Base-by-base conservation (phyloP, 2,329 filamentous ascomycete genomes). In the Magnaporthiopsis incrustans region DNA sequence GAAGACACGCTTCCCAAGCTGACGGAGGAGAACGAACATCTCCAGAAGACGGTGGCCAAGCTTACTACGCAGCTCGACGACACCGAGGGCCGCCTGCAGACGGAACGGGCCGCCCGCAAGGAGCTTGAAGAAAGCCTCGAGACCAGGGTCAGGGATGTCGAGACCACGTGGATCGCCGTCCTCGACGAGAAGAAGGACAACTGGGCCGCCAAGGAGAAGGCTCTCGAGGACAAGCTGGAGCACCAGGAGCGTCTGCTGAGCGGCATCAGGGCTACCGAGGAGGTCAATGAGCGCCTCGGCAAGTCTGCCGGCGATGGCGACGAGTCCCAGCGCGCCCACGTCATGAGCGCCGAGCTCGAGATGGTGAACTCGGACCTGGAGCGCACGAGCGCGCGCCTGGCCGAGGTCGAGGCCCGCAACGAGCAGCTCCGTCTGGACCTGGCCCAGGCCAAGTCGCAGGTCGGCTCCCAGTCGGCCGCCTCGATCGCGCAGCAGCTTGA, bases 221-320 rank as follows among this genome's bases (percentile, higher is more conserved):
- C 85, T 33, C 77, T 97, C 66, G 92, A 97, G 72, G 94, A 98
- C 70, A 98, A 97, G 77, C 82, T 96, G 3, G 94, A 97, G 75
- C 96, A 89, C 70, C 94, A 99, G 73, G 95, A 99, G 61, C 87
- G 92, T 8, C 78, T 99, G 56, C 77, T 99, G 69, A 97, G 90
- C 72, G 96, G 99, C 75, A 87, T 98, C 73, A 98, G 97, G 77
- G 95, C 95, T 32, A 97, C 88, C 78, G 97, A 97, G 73, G 95
- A 99, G 76, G 95, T 99, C 64, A 95, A 91, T 59, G 93, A 98
- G 74, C 85, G 95, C 62, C 81, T 99, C 62, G 93, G 89, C 62
- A 89, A 88, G 69, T 86, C 87, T 18, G 67, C 66, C 38, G 60
- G 32, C 22, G 59, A 38, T 44, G 84, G 85, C 63, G 86, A 89